Base-by-base conservation (phyloP, 2,329 filamentous ascomycete genomes). In the Phialophora verrucosa region DNA sequence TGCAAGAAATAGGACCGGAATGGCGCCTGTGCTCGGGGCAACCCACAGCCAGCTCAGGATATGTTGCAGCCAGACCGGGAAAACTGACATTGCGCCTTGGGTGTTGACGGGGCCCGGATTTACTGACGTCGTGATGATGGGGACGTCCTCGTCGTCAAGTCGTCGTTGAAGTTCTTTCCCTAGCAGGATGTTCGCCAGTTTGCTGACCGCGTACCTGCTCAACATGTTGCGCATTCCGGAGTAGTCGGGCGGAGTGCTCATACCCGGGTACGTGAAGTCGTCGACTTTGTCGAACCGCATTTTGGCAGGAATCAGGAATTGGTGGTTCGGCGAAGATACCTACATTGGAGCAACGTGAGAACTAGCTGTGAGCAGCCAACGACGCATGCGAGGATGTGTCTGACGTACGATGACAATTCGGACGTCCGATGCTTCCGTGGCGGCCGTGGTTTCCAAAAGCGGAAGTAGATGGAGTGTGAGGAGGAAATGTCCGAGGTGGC, bases 191-290 rank as follows among this genome's bases (percentile, higher is more conserved):
- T 68, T 68, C 53, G 64, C 66, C 32, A 66, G 57, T 59, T 68
- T 68, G 53, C 63, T 66, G n/a, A 66, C 44, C 29, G 47, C 64
- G 47, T 68, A 68, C 32, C 66, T 63, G 65, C 50, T 69, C 49
- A 50, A 53, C 59, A 61, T 35, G 59, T 61, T 42, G 44, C 27
- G 44, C 59, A 35, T 61, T n/a, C 59, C 47, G 11, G 44, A 49
- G 25, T 61, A 51, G 20, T 38, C 17, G 5, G 59, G 50, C 44
- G 59, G 29, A 11, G 44, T 53, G n/a, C 38, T 44, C 59, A 35
- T 17, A 20, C 42, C 42, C 5, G 42, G 14, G 42, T 47, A 47
- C 14, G 6, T 17, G 42, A 47, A 47, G 42, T 17, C 42, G 42
- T 20, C 20, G 42, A 20, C 42, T 17, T 47, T 20, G 14, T 47